Evolutionary conservation across 768 basidiomycete genomes (phyloP).

Genomic region (Tulasnella sp.): DNA sequence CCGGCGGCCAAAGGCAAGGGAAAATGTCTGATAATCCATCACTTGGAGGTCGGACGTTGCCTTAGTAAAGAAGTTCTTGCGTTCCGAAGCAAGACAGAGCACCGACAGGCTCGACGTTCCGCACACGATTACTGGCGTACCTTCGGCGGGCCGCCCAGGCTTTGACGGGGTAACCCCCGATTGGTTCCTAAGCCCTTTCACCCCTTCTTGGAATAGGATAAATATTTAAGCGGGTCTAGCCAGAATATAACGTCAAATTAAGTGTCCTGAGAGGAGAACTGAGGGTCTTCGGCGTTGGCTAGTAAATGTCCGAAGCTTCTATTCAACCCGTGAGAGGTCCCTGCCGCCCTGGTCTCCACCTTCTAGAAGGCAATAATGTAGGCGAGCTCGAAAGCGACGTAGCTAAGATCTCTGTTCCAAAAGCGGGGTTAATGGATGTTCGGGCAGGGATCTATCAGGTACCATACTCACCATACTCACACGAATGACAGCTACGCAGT

Average conservation of each 20-base stretch:
- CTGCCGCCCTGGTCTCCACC: neutral
- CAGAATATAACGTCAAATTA: neutral
- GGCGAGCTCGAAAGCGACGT: neutral
- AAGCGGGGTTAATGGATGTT: neutral
- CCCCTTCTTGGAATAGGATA: neutral
- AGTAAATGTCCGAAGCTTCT: constrained; percentile 13
- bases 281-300: neutral
- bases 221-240: neutral
- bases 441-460: neutral
- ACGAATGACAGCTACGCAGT: neutral
- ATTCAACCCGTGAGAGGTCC: neutral
- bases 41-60: neutral
- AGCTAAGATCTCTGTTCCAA: neutral
- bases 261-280: constrained; percentile 11
- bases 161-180: neutral
- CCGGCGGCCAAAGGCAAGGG: neutral
- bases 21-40: neutral
- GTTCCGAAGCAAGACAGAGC: neutral
- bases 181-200: neutral
- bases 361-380: neutral
- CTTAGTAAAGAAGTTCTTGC: neutral
- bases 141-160: too few species aligned
- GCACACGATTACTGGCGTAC: neutral
- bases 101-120: neutral
- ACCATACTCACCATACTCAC: neutral